These are phyloP conservation scores for Yarrowia sp. DNA, from an alignment of 805 yeast genomes.

Conservation along the genomic window DNA sequence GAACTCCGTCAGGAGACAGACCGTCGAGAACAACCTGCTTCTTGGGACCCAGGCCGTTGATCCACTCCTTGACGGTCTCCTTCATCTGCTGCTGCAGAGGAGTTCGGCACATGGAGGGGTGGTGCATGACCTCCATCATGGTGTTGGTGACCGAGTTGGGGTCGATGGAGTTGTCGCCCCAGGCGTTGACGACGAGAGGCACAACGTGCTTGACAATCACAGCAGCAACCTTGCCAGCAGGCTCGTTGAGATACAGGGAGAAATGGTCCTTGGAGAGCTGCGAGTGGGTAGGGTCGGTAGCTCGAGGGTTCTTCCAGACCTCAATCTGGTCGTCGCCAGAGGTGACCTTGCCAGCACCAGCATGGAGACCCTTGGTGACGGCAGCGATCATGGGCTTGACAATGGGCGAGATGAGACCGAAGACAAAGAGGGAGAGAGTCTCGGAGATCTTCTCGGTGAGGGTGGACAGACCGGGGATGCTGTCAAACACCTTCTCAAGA, in stretches of 20 bases:
- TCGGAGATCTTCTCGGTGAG: constrained; percentile 32
- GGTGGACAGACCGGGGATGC: constrained; percentile 30
- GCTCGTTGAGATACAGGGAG: constrained; percentile 32
- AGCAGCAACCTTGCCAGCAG: constrained; percentile 32
- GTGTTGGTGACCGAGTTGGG: constrained; percentile 27
- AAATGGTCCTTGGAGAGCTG: constrained; percentile 34
- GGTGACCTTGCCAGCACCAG: constrained; percentile 30
- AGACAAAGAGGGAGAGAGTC: constrained; percentile 31
- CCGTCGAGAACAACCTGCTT: constrained; percentile 24
- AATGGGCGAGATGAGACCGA: constrained; percentile 33
- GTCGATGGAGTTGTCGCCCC: constrained; percentile 30
- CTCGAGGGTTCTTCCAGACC: constrained; percentile 33
- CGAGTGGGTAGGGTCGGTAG: constrained; percentile 33
- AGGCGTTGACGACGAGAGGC: constrained; percentile 31
- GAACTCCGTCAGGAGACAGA: constrained; percentile 30
- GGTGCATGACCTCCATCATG: constrained; percentile 32
- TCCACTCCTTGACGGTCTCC: constrained; percentile 30
- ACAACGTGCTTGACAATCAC: constrained; percentile 30
- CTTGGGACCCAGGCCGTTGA: constrained; percentile 27
- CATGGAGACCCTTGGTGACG: constrained; percentile 28
- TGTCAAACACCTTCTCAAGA: constrained; percentile 30
- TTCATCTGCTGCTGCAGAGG: constrained; percentile 30
- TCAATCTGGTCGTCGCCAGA: constrained; percentile 32
- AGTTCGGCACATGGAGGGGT: constrained; percentile 30
- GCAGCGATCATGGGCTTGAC: constrained; percentile 31